Conservation (phyloP, 257 asterid genomes). For the Buddleja alternifolia region DNA sequence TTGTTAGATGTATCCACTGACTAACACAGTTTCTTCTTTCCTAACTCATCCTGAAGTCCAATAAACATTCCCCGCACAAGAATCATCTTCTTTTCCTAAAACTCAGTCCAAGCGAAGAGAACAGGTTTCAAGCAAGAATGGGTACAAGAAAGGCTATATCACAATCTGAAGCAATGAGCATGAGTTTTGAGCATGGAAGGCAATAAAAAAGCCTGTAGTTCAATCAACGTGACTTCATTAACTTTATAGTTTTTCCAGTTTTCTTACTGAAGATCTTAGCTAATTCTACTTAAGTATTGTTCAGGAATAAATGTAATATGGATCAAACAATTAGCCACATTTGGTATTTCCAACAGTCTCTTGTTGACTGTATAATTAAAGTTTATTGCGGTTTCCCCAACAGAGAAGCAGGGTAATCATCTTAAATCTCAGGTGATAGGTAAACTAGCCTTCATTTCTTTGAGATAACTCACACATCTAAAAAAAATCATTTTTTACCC, state of each 20-base stretch:
- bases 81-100: slow-evolving; percentile 4
- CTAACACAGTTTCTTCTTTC: background rate
- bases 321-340: slow-evolving; percentile 1
- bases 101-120: slow-evolving; percentile 5
- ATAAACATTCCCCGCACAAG: background rate
- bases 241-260: slow-evolving; percentile 1
- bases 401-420: slow-evolving; percentile 8
- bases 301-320: background rate
- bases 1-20: background rate
- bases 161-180: background rate
- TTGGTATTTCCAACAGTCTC: background rate
- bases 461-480: slow-evolving; percentile 4
- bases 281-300: background rate
- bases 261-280: slow-evolving; percentile 7
- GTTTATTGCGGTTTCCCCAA: background rate
- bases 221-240: slow-evolving; percentile 2
- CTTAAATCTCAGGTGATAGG: slow-evolving; percentile 8
- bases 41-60: slow-evolving; percentile 4
- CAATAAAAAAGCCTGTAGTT: background rate
- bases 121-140: background rate
- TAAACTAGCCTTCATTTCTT: background rate
- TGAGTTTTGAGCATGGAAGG: background rate
- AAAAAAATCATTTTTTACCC: background rate
- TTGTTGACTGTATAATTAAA: background rate
- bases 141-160: background rate